Evolutionary conservation across 2,329 filamentous ascomycete species (phyloP), one percentile per base, ranked within the genome.

Genomic region (Cladosporium colombiae): DNA sequence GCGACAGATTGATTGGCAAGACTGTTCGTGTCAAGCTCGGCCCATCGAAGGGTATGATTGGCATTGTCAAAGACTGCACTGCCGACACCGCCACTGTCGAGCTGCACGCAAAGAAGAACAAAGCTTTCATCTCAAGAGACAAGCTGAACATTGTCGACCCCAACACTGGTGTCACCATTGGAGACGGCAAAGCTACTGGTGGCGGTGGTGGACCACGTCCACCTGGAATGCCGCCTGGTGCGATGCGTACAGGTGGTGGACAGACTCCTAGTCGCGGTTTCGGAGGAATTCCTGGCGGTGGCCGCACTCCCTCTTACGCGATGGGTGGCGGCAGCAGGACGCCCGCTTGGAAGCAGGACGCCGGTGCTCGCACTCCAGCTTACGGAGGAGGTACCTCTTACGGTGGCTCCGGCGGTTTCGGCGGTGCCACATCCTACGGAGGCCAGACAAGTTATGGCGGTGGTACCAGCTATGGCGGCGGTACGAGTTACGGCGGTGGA

Each of bases 11-110:
- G 31, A 88, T 98, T 69, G 93, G 93, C 52, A 94, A 97, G 81
- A 97, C 93, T 0, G 93, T 98, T 53, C 92, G 90, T 61, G 91
- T 98, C 74, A 88, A 89, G 65, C 92, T 90, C 75, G 95, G 95
- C 31, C 88, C 90, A 25, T 93, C 94, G 82, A 99, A 99, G 80
- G 94, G 94, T 65, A 84, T 97, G 52, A 83, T 98, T 50, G 95
- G 95, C 72, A 96, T 97, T 70, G 93, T 99, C 72, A 97, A 97
- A 76, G 94, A 98, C 75, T 91, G 94, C 0, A 96, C 92, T 7
- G 93, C 96, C 72, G 87, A 87, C 3, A 88, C 91, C 73, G 94
- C 92, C 33, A 90, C 93, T 69, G 91, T 99, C 50, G 95, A 99
- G 79, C 82, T 99, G 46, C 94, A 98, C 76, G 93, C 93, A 6